Evolutionary conservation across 2,329 filamentous ascomycete species (phyloP).

Genomic region (Penicillium sp.): DNA sequence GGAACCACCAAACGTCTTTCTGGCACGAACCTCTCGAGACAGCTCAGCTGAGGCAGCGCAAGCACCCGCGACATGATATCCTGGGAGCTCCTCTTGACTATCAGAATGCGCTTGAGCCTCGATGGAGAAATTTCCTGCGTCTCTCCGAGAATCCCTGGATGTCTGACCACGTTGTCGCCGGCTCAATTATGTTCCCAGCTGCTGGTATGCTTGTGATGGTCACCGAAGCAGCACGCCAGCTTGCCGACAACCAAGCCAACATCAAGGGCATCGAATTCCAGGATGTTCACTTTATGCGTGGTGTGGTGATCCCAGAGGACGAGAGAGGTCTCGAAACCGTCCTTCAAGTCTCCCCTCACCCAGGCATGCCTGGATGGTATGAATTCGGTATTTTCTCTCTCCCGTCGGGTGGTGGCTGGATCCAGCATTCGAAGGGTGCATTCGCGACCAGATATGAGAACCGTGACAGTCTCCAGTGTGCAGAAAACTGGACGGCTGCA

Average conservation of each 20-base stretch:
- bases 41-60: slow-evolving; percentile 27
- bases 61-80: slow-evolving; percentile 23
- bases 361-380: slow-evolving; percentile 23
- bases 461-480: slow-evolving; percentile 6
- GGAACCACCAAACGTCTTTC: slow-evolving; percentile 42
- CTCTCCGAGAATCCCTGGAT: slow-evolving; percentile 46
- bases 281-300: slow-evolving; percentile 21
- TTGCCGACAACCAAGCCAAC: slow-evolving; percentile 12
- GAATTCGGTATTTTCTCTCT: slow-evolving; percentile 24
- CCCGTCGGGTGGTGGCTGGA: slow-evolving; percentile 21
- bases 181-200: slow-evolving; percentile 28
- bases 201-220: slow-evolving; percentile 30
- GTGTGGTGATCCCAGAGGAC: slow-evolving; percentile 23
- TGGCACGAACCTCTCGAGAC: slow-evolving; percentile 40
- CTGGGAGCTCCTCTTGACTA: slow-evolving; percentile 23
- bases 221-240: slow-evolving; percentile 25
- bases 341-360: slow-evolving; percentile 21
- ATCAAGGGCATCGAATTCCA: slow-evolving; percentile 23
- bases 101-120: slow-evolving; percentile 28
- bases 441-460: slow-evolving; percentile 16
- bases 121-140: slow-evolving; percentile 49
- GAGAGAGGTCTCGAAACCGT: slow-evolving; percentile 23
- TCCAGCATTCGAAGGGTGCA: slow-evolving; percentile 23
- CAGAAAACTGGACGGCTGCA: slow-evolving; percentile 16
- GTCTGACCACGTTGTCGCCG: slow-evolving; percentile 45